These are phyloP conservation scores for Hibiscus syriacus DNA, from an alignment of 345 rosid species.

Conservation along the genomic window DNA sequence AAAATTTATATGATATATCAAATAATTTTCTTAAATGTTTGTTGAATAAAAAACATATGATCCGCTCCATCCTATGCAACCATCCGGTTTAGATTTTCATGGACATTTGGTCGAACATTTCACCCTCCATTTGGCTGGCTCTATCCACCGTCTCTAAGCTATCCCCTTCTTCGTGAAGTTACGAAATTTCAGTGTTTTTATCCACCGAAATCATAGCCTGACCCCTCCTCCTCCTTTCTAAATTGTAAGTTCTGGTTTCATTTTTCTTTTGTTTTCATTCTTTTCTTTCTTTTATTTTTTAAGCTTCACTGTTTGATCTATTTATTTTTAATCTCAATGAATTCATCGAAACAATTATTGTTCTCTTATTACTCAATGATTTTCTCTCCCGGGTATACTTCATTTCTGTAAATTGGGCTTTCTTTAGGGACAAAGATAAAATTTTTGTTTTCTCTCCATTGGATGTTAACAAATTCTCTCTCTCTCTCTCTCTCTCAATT, in stretches of 20 bases:
- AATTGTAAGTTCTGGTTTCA: constrained; percentile 4
- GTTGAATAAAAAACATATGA: no score
- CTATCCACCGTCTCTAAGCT: constrained; percentile 1
- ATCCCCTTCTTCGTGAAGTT: not conserved
- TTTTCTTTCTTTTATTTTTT: not conserved
- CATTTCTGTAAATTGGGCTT: not conserved
- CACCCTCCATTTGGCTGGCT: constrained; percentile 4
- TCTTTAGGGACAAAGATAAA: not conserved
- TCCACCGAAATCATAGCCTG: constrained; percentile 44
- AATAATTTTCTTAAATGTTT: no score
- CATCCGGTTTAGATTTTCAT: not conserved
- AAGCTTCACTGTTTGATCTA: not conserved
- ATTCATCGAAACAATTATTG: not conserved
- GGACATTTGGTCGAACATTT: not conserved
- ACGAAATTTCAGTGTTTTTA: constrained; percentile 19
- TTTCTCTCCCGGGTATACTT: constrained; percentile 15
- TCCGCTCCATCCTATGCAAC: no score
- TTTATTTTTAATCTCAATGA: not conserved
- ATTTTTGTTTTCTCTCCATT: not conserved
- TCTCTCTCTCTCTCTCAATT: not conserved
- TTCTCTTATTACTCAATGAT: not conserved
- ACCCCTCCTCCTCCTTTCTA: constrained; percentile 24
- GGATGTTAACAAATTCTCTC: not conserved
- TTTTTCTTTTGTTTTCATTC: not conserved
- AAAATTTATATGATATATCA: no score